These are phyloP conservation scores for Amaranthus tricolor DNA, from an alignment of 179 eudicot species.

Conservation along the genomic window DNA sequence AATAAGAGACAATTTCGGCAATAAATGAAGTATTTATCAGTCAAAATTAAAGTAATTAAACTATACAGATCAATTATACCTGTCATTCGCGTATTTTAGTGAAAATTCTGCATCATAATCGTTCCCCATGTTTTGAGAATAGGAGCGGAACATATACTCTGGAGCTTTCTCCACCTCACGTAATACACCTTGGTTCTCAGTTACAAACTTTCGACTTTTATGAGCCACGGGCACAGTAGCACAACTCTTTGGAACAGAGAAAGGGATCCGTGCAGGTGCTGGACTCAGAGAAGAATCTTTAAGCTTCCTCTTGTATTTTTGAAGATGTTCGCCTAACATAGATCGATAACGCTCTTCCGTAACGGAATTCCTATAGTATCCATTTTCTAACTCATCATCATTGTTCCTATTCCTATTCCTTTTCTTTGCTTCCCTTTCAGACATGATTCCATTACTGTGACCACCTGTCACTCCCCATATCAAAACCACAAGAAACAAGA, in stretches of 20 bases:
- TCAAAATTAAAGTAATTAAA: constrained; percentile 1
- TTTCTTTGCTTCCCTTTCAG: constrained; percentile 60
- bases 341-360: constrained; percentile 78
- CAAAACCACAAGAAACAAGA: constrained; percentile 7
- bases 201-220: constrained; percentile 52
- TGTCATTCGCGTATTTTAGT: constrained; percentile 49
- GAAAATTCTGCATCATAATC: constrained; percentile 48
- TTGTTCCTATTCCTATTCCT: constrained; percentile 55
- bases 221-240: constrained; percentile 31
- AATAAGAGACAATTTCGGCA: not conserved
- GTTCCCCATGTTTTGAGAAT: constrained; percentile 48
- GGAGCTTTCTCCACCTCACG: constrained; percentile 55
- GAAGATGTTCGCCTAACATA: constrained; percentile 92
- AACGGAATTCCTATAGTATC: constrained; percentile 45
- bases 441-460: constrained; percentile 59
- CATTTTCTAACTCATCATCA: constrained; percentile 71
- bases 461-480: constrained; percentile 52
- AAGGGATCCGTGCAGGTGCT: constrained; percentile 47
- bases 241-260: constrained; percentile 45
- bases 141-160: constrained; percentile 36
- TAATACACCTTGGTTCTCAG: constrained; percentile 43
- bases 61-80: constrained; percentile 40
- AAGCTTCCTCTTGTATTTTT: constrained; percentile 72
- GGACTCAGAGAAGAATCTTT: constrained; percentile 58
- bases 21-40: not conserved